Percentiles rank a stretch among this genome's conserved stretches.
Conservation (phyloP, 225 moss, liverwort and hornwort species). For the Antitrichia curtipendula region DNA sequence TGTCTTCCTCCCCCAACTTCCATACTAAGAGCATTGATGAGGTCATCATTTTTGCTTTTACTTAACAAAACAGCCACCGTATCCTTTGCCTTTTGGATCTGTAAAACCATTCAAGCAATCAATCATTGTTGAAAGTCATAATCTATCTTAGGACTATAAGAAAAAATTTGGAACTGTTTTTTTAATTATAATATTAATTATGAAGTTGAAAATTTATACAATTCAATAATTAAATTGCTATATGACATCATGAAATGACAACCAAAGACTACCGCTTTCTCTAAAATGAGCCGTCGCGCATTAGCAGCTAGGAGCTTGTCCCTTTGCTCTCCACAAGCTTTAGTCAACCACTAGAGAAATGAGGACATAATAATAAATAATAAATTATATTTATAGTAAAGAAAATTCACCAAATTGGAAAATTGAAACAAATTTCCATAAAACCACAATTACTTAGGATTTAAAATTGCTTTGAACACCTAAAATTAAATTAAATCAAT, state of each 20-base stretch:
- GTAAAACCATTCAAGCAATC: neutral
- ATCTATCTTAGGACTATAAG: neutral
- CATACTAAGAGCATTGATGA: conserved; percentile 59
- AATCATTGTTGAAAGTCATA: neutral
- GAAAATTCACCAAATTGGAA: neutral
- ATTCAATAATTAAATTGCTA: neutral
- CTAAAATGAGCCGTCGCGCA: neutral
- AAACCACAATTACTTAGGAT: neutral
- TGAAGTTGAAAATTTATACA: neutral
- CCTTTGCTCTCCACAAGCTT: conserved; percentile 19
- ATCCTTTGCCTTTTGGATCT: conserved; percentile 48
- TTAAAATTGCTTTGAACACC: too few species aligned
- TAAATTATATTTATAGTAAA: neutral
- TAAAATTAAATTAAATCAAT: neutral
- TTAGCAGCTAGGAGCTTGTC: conserved; percentile 9
- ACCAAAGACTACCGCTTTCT: neutral
- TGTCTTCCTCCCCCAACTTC: conserved; percentile 47
- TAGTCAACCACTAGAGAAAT: neutral
- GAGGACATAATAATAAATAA: neutral
- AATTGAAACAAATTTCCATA: neutral
- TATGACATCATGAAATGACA: neutral
- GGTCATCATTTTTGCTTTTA: conserved; percentile 74
- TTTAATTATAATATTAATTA: neutral
- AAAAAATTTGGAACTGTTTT: neutral
- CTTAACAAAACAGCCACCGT: conserved; percentile 37